Evolutionary conservation across 768 basidiomycete genomes (phyloP).

Genomic region (Podaxis sp.): DNA sequence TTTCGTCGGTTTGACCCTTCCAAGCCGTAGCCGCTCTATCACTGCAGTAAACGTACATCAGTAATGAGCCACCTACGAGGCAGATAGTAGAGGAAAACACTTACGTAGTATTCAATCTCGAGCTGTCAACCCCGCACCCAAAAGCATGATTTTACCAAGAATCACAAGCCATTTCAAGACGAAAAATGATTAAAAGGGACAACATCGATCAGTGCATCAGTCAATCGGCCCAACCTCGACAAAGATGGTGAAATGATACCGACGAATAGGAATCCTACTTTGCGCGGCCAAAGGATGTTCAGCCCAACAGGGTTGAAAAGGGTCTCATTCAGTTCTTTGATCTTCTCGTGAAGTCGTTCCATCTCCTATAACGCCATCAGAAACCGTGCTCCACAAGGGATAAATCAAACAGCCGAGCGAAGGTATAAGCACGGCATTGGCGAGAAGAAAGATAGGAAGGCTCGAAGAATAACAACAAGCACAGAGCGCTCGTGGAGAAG

Average conservation of each 20-base stretch:
- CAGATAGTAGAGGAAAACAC: conserved; percentile 26
- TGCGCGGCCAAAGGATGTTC: conserved; percentile 80
- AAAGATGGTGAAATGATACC: conserved; percentile 31
- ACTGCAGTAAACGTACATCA: conserved; percentile 1
- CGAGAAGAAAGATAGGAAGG: not conserved
- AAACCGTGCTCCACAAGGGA: not conserved
- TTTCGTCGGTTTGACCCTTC: not conserved
- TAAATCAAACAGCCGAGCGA: not conserved
- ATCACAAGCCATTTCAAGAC: conserved; percentile 4
- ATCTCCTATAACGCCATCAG: conserved; percentile 58
- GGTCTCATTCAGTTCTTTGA: conserved; percentile 66
- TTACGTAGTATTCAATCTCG: conserved; percentile 92
- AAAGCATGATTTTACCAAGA: not conserved
- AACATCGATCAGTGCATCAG: conserved; percentile 5
- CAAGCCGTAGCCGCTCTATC: not conserved
- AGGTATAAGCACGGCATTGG: not conserved
- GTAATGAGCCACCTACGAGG: not conserved
- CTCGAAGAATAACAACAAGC: not conserved
- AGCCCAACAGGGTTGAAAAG: conserved; percentile 85
- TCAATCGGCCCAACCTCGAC: conserved; percentile 5
- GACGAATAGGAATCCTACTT: conserved; percentile 89
- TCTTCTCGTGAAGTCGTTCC: conserved; percentile 51
- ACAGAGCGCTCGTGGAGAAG: not conserved
- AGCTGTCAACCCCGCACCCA: conserved; percentile 45
- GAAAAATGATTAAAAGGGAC: not conserved